These are phyloP conservation scores for Pyrenophora teres DNA, from an alignment of 2,329 filamentous ascomycete genomes.

Conservation along the genomic window DNA sequence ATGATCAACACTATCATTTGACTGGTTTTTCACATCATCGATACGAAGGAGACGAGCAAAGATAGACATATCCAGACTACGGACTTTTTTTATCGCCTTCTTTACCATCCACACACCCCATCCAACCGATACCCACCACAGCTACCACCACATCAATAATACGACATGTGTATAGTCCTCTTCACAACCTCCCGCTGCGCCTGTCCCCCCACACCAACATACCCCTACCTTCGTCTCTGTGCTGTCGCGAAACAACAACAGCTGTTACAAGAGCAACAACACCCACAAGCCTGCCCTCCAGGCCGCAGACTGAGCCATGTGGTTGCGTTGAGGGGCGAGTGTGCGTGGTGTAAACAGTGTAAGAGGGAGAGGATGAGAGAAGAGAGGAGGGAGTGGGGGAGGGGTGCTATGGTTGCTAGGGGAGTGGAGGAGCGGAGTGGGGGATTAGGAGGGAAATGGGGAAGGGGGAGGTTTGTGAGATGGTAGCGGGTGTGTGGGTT, in stretches of 20 bases:
- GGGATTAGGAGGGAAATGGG: too few species aligned
- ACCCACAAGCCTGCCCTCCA: conserved; percentile 21
- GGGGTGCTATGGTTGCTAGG: background rate
- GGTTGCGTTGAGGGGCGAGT: conserved; percentile 10
- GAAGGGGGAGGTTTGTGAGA: background rate
- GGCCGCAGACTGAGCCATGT: conserved; percentile 18
- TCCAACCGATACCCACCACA: too few species aligned
- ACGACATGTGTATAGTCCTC: conserved; percentile 31
- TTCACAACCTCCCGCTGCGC: conserved; percentile 29
- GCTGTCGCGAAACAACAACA: background rate
- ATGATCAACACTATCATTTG: too few species aligned
- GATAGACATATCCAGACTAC: too few species aligned
- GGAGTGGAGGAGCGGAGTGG: background rate
- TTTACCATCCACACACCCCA: too few species aligned
- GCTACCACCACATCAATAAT: too few species aligned
- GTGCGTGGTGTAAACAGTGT: conserved; percentile 28
- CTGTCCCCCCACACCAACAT: conserved; percentile 29
- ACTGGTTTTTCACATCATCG: too few species aligned
- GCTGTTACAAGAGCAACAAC: background rate
- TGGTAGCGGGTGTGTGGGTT: background rate
- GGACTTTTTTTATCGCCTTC: too few species aligned
- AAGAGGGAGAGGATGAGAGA: conserved; percentile 13
- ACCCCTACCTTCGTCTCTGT: conserved; percentile 28
- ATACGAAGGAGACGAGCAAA: too few species aligned
- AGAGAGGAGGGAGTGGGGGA: conserved; percentile 11